A percentile compares a stretch with the other conserved stretches of the same genome.
Conservation (phyloP, 2,329 filamentous ascomycete species). For the Alternaria sp. region DNA sequence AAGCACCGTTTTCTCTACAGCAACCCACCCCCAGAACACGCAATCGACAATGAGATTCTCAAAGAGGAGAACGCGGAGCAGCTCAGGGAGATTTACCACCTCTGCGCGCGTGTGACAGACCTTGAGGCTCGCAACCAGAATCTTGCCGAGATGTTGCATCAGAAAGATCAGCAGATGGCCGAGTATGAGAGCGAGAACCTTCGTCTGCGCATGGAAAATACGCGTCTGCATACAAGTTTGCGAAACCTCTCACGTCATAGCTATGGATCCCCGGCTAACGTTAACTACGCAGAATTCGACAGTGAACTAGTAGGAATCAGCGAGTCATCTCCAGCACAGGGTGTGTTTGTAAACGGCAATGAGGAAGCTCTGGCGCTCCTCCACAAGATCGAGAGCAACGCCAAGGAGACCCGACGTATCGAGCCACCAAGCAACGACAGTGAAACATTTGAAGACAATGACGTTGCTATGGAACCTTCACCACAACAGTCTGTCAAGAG, state of each 20-base stretch:
- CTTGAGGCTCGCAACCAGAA: slow-evolving; percentile 14
- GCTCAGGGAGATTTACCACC: slow-evolving; percentile 20
- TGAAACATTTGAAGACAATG: slow-evolving; percentile 8
- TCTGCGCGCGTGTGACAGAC: slow-evolving; percentile 12
- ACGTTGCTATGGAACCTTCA: slow-evolving; percentile 10
- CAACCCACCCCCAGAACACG: background rate
- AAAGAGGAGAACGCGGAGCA: slow-evolving; percentile 7
- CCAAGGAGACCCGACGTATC: slow-evolving; percentile 15
- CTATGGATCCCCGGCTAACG: slow-evolving; percentile 24
- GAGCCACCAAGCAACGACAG: slow-evolving; percentile 6
- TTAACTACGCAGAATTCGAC: slow-evolving; percentile 27
- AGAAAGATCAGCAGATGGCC: slow-evolving; percentile 11
- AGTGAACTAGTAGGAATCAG: slow-evolving; percentile 20
- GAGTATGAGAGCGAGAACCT: slow-evolving; percentile 11
- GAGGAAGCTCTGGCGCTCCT: slow-evolving; percentile 35
- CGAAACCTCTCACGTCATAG: background rate
- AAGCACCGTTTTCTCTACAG: slow-evolving; percentile 18
- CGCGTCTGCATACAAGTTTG: slow-evolving; percentile 4
- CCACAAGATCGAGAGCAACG: slow-evolving; percentile 29
- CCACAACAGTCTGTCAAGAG: slow-evolving; percentile 12
- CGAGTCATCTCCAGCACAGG: slow-evolving; percentile 14
- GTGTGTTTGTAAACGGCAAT: slow-evolving; percentile 25
- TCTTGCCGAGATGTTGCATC: slow-evolving; percentile 9
- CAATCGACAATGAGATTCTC: background rate
- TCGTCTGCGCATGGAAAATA: background rate